Evolutionary conservation across 2,329 filamentous ascomycete species (phyloP).

Genomic region (Sphaerulina populicola): DNA sequence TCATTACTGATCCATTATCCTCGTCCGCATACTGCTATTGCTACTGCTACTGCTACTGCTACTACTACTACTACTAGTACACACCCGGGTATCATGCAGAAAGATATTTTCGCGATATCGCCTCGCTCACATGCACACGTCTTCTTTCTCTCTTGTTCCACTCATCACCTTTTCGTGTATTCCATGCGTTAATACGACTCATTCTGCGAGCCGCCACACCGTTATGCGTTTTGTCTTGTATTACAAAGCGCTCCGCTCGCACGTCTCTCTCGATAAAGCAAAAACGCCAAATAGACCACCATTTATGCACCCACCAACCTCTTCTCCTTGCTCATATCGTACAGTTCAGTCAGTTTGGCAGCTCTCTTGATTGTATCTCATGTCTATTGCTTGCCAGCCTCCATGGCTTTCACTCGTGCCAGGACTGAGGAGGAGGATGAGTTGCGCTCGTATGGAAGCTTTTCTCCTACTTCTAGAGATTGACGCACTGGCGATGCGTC

Average conservation of each 20-base stretch:
- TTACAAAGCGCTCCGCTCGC: background rate
- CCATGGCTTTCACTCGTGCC: conserved; percentile 22
- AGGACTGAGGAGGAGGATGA: conserved; percentile 20
- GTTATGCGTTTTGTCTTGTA: background rate
- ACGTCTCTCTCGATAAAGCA: background rate
- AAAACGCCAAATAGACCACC: background rate
- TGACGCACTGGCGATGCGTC: conserved; percentile 1
- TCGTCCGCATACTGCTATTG: too few species aligned
- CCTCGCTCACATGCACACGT: background rate
- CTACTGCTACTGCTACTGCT: background rate
- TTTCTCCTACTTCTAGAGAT: conserved; percentile 11
- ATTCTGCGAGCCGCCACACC: background rate
- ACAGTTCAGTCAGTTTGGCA: background rate
- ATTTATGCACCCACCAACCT: background rate
- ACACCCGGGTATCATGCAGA: conserved; percentile 1
- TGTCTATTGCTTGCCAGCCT: conserved; percentile 6
- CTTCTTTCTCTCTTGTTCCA: background rate
- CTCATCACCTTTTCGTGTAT: background rate
- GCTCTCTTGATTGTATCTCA: background rate
- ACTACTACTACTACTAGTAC: background rate
- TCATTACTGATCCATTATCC: too few species aligned
- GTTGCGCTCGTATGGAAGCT: conserved; percentile 14
- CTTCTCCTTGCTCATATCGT: background rate
- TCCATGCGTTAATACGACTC: background rate
- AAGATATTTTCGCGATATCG: background rate